A percentile compares a stretch with the other conserved stretches of the same genome.
These are phyloP conservation scores for Phytophthora lateralis DNA, from an alignment of 352 stramenopile genomes.

Conservation along the genomic window DNA sequence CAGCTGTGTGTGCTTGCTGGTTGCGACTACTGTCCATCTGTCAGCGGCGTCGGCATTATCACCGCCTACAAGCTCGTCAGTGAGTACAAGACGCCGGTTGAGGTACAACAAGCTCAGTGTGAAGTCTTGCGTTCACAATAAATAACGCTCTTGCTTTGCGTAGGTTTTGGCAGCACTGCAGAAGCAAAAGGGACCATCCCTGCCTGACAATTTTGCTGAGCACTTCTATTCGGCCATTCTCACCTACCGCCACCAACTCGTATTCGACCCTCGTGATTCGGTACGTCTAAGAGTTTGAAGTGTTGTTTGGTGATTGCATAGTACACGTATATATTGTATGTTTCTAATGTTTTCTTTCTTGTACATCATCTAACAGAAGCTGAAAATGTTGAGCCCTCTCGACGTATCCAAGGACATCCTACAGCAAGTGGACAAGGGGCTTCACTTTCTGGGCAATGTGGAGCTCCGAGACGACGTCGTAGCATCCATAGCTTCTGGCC, in stretches of 20 bases:
- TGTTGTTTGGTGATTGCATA: not conserved
- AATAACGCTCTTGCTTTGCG: not conserved
- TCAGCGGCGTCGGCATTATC: conserved; percentile 80
- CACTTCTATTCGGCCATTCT: conserved; percentile 72
- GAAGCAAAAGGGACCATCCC: conserved; percentile 43
- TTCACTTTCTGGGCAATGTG: conserved; percentile 75
- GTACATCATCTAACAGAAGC: conserved; percentile 45
- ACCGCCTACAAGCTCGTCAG: conserved; percentile 83
- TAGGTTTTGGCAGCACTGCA: conserved; percentile 66
- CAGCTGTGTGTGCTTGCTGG: conserved; percentile 87
- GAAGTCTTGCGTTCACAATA: not conserved
- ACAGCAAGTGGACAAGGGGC: conserved; percentile 51
- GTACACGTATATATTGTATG: conserved; percentile 8
- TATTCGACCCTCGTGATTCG: conserved; percentile 81
- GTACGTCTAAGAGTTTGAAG: conserved; percentile 27
- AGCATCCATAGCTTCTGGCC: conserved; percentile 56
- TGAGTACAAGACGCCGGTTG: conserved; percentile 44
- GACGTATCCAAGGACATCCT: conserved; percentile 61
- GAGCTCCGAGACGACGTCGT: conserved; percentile 61
- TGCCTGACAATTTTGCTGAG: conserved; percentile 49
- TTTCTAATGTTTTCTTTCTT: conserved; percentile 21
- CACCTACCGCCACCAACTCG: conserved; percentile 89
- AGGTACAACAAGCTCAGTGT: conserved; percentile 40
- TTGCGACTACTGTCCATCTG: conserved; percentile 89
- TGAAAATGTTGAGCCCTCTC: conserved; percentile 82